Base-by-base conservation (phyloP, 371 early-diverging fungal species). In the Mucor saturninus region DNA sequence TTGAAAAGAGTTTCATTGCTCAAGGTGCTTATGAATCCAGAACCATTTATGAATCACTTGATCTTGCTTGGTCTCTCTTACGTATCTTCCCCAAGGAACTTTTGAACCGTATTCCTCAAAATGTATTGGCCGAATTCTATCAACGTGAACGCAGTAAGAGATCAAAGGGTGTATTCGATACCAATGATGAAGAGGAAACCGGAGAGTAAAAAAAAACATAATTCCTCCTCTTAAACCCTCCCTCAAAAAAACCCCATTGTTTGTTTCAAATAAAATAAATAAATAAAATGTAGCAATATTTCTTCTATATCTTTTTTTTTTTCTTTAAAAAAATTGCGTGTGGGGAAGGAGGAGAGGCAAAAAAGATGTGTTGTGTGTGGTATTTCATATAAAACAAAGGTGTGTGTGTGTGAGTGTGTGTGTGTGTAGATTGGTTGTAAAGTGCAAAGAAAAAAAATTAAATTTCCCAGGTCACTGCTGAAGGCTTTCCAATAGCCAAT, bases 1-100 rank as follows among this genome's bases (percentile, higher is more conserved):
- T 99, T 76, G 99, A 99, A 77, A 97, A 91, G 80, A 86, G 95
- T 6, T 99, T 98, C 77, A 94, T 99, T 74, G 87, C 94, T 45
- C 99, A 99, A 86, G 86, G 89, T 54, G 76, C 86, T 65, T 93
- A 97, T 72, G 99, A 99, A 76, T 91, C 91, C 54, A 90, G 99
- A 77, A 95, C 98, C 40, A 98, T 99, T 59, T 95, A 91, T 56
- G 99, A 99, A 74, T 95, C 95, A 5, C 85, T 99, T 59, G 99
- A 99, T 73, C 77, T 97, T 48, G 99, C 99, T 30, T 99, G 99
- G 99, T 93, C 95, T n/a, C 87, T 99, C 50, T 86, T 99, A 43
- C 94, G 98, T 72, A 97, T 99, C 78, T 99, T 99, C 95, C 99
- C 99, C 74, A 97, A 98, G 89, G 99, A 99, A 76, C 87, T 99